Evolutionary conservation across 495 filamentous ascomycete species (phyloP).

Genomic region (Neohortaea acidophila): DNA sequence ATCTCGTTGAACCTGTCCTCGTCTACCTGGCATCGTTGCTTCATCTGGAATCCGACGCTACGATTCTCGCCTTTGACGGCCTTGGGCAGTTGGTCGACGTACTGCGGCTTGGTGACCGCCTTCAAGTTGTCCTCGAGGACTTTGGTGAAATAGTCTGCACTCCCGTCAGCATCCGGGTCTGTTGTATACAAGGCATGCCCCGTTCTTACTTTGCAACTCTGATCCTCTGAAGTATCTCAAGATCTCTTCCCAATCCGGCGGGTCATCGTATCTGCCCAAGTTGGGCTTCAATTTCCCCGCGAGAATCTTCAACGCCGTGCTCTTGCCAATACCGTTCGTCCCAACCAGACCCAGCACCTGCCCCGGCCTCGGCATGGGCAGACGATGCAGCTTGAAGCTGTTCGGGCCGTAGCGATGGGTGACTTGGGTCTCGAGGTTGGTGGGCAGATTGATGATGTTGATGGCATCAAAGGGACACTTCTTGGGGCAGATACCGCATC

Average conservation of each 20-base stretch:
- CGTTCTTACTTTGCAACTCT: conserved; percentile 72
- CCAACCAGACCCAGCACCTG: conserved; percentile 95
- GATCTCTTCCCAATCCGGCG: conserved; percentile 97
- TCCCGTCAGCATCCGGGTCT: conserved; percentile 9
- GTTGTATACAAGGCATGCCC: conserved; percentile 5
- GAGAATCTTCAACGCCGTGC: conserved; percentile 92
- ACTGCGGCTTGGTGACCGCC: conserved; percentile 96
- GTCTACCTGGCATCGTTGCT: conserved; percentile 49
- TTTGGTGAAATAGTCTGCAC: conserved; percentile 90
- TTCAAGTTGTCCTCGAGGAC: conserved; percentile 90
- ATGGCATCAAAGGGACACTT: conserved; percentile 99
- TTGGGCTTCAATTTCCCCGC: conserved; percentile 98
- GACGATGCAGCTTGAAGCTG: conserved; percentile 95
- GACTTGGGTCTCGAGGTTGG: conserved; percentile 92
- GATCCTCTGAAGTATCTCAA: conserved; percentile 95
- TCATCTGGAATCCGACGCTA: conserved; percentile 60
- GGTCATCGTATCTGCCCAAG: conserved; percentile 83
- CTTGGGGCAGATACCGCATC: conserved; percentile 98
- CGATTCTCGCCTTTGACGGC: conserved; percentile 68
- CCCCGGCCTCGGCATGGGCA: conserved; percentile 88
- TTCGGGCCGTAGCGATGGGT: conserved; percentile 98
- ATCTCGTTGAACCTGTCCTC: conserved; percentile 67
- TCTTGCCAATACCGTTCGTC: conserved; percentile 99
- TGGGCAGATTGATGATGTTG: conserved; percentile 98
- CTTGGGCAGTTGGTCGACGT: conserved; percentile 92